Conservation (phyloP, 2,329 filamentous ascomycete genomes). For the Clonostachys sp. region DNA sequence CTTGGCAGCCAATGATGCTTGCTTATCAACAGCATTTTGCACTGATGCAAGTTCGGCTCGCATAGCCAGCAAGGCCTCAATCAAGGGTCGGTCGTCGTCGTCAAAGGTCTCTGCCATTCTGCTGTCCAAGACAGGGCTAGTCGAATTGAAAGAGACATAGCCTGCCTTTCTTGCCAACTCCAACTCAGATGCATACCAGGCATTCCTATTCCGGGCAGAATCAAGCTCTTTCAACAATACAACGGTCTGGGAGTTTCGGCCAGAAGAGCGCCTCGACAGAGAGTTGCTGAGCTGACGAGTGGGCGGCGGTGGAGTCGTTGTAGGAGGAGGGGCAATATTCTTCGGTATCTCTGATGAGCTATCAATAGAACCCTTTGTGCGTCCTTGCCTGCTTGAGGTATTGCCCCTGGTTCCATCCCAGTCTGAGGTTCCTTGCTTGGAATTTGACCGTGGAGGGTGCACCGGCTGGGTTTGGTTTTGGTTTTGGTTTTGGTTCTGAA, state of each 20-base stretch:
- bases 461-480: constrained; percentile 16
- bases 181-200: constrained; percentile 95
- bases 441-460: constrained; percentile 25
- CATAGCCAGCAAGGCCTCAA: constrained; percentile 92
- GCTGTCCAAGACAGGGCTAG: constrained; percentile 71
- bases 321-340: constrained; percentile 32
- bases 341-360: constrained; percentile 56
- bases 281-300: constrained; percentile 53
- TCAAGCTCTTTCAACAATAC: constrained; percentile 85
- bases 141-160: constrained; percentile 68
- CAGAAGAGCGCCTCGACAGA: constrained; percentile 54
- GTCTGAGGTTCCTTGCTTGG: constrained; percentile 20
- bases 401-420: not conserved
- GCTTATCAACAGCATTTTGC: constrained; percentile 83
- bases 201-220: constrained; percentile 77
- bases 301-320: constrained; percentile 55
- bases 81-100: constrained; percentile 86
- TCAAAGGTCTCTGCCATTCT: constrained; percentile 74
- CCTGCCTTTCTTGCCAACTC: constrained; percentile 88
- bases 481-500: constrained; percentile 30
- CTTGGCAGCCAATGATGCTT: constrained; percentile 79
- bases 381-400: constrained; percentile 16
- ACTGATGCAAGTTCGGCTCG: constrained; percentile 84
- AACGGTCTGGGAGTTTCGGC: constrained; percentile 62
- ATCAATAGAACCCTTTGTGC: constrained; percentile 64